These are phyloP conservation scores for Eucalyptus viminalis DNA, from an alignment of 345 rosid genomes.

Conservation along the genomic window DNA sequence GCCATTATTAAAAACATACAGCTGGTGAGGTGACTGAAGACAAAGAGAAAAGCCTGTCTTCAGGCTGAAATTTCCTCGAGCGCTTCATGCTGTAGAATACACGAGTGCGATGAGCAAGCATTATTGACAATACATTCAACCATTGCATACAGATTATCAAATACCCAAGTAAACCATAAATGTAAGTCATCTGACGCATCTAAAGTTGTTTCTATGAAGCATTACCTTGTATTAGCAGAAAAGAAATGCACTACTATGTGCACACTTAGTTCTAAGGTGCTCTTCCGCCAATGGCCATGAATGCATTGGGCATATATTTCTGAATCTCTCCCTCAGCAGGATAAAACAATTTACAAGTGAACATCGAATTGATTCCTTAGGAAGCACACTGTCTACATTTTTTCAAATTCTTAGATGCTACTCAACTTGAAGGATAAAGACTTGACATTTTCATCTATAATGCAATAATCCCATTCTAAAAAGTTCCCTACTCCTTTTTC, in stretches of 20 bases:
- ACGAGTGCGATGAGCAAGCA: not conserved
- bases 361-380: not conserved
- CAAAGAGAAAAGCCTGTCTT: constrained; percentile 88
- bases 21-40: constrained; percentile 94
- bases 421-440: not conserved
- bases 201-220: not conserved
- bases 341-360: not conserved
- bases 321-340: not conserved
- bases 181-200: not conserved
- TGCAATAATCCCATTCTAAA: not conserved
- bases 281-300: not conserved
- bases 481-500: not conserved
- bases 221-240: not conserved
- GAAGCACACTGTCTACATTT: not conserved
- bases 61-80: constrained; percentile 90
- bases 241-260: not conserved
- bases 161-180: not conserved
- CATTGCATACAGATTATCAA: not conserved
- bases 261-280: not conserved
- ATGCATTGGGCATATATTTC: not conserved
- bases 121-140: not conserved
- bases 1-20: constrained; percentile 24
- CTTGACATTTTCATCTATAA: not conserved
- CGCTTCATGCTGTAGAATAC: constrained; percentile 67
- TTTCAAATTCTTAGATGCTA: not conserved